These are phyloP conservation scores for Hyphochytrium catenoides DNA, from an alignment of 352 stramenopile species.

Conservation along the genomic window DNA sequence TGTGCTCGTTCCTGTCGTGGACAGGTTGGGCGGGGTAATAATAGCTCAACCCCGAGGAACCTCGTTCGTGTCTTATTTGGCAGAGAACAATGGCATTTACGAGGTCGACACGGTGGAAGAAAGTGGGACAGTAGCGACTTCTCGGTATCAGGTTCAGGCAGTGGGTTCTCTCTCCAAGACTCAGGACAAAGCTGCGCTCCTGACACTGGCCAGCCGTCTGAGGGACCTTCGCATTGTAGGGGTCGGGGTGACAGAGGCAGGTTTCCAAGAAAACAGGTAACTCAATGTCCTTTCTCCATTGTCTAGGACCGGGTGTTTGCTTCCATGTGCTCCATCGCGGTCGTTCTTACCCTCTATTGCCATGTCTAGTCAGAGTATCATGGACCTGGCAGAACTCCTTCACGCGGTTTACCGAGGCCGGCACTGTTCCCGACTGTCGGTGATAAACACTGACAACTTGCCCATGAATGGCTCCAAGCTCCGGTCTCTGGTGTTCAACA, in stretches of 20 bases:
- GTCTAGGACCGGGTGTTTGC: constrained; percentile 20
- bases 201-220: constrained; percentile 16
- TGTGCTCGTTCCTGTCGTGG: constrained; percentile 30
- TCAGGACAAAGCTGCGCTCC: constrained; percentile 14
- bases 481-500: constrained; percentile 11
- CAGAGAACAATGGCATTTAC: constrained; percentile 15
- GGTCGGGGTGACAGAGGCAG: constrained; percentile 33
- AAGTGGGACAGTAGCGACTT: constrained; percentile 18
- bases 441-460: constrained; percentile 58
- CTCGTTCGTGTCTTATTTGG: constrained; percentile 22
- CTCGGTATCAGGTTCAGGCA: constrained; percentile 6
- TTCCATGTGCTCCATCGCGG: constrained; percentile 14
- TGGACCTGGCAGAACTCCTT: too few relatives aligned
- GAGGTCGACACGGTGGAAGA: constrained; percentile 32
- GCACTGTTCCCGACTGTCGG: constrained; percentile 16
- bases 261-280: constrained; percentile 12
- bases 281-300: constrained; percentile 23
- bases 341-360: neutral
- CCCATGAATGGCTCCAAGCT: constrained; percentile 32
- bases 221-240: constrained; percentile 20
- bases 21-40: constrained; percentile 17
- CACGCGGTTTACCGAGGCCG: too few relatives aligned
- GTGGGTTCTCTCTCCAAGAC: constrained; percentile 16
- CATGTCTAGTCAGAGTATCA: neutral
- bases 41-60: constrained; percentile 28